Conservation (phyloP, 768 basidiomycete species). For the Trametes cingulata region DNA sequence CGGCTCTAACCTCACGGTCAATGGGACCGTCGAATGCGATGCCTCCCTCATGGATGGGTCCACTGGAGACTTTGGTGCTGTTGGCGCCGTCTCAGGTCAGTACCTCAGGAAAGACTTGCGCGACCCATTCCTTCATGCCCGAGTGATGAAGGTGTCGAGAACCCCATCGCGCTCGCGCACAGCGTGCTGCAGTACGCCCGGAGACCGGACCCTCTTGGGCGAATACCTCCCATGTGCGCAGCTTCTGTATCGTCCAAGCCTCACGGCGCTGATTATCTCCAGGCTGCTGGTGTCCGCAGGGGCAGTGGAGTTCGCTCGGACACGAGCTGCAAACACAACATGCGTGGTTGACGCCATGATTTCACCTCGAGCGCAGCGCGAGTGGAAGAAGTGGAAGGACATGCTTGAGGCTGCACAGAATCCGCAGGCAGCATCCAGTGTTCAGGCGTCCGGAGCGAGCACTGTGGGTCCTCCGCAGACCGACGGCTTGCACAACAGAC, state of each 20-base stretch:
- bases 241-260: neutral
- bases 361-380: conserved; percentile 45
- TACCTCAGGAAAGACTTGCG: too few species aligned
- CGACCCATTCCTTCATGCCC: neutral
- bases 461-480: neutral
- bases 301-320: conserved; percentile 54
- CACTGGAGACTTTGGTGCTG: conserved; percentile 60
- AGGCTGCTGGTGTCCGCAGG: conserved; percentile 1
- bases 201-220: conserved; percentile 52
- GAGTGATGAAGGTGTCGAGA: conserved; percentile 53
- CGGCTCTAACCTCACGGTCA: conserved; percentile 75
- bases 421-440: too few species aligned
- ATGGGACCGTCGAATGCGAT: conserved; percentile 82
- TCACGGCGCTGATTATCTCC: neutral
- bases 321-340: conserved; percentile 24
- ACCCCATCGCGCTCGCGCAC: conserved; percentile 66
- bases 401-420: conserved; percentile 35
- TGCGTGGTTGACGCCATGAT: conserved; percentile 51
- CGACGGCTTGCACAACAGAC: conserved; percentile 40
- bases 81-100: conserved; percentile 71
- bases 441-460: neutral
- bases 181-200: conserved; percentile 56
- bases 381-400: conserved; percentile 65
- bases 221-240: conserved; percentile 69
- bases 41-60: conserved; percentile 68